A percentile compares a stretch with the other conserved stretches of the same genome.
Conservation (phyloP, 305 asterid genomes). For the Fraxinus sp. region DNA sequence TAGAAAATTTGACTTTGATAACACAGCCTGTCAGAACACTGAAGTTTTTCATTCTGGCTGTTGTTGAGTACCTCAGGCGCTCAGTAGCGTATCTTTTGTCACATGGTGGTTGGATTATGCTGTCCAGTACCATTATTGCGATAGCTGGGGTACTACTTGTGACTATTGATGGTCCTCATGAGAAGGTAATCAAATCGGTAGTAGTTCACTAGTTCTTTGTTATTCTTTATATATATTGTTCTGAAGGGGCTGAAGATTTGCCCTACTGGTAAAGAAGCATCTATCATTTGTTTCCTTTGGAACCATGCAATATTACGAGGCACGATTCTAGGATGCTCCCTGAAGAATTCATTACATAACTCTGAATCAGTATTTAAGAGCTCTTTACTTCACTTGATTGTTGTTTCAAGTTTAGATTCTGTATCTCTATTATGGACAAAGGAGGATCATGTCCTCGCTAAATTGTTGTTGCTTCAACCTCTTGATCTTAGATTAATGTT, state of each 20-base stretch:
- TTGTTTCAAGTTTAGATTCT: background rate
- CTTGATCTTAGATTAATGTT: background rate
- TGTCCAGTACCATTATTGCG: conserved; percentile 36
- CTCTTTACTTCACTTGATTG: background rate
- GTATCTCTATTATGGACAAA: conserved; percentile 13
- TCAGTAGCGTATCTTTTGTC: conserved; percentile 64
- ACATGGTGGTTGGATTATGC: conserved; percentile 58
- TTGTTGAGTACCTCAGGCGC: conserved; percentile 47
- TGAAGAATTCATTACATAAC: background rate
- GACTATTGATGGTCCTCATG: conserved; percentile 70
- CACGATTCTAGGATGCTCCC: background rate
- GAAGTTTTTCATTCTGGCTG: conserved; percentile 58
- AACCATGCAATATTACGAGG: background rate
- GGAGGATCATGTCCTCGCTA: conserved; percentile 8
- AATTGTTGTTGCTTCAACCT: background rate
- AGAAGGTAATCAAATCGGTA: conserved; percentile 48
- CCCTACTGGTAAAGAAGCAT: conserved; percentile 4
- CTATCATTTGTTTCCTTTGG: background rate
- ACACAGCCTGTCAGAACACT: conserved; percentile 46
- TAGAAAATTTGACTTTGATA: conserved; percentile 44
- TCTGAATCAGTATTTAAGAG: background rate
- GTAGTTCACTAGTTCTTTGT: background rate
- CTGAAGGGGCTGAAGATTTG: background rate
- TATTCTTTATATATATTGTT: background rate
- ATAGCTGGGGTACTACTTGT: conserved; percentile 45